These are phyloP conservation scores for Draba incana DNA, from an alignment of 345 rosid species.

Conservation along the genomic window DNA sequence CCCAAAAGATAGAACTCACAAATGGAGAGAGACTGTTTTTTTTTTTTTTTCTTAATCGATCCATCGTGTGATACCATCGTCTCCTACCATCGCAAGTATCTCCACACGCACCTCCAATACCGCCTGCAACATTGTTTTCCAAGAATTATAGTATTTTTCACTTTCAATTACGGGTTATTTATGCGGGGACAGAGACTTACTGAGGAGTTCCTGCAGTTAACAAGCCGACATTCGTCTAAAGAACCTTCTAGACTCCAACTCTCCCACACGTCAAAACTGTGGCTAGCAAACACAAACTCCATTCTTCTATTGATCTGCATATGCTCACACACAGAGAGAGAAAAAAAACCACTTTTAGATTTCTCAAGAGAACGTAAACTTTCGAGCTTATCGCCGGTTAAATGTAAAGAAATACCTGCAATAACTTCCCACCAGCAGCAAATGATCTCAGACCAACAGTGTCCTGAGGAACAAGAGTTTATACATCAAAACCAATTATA, in stretches of 20 bases:
- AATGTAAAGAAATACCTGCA: constrained; percentile 67
- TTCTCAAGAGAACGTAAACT: neutral
- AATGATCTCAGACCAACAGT: constrained; percentile 96
- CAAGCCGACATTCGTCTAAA: constrained; percentile 83
- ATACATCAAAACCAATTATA: constrained; percentile 15
- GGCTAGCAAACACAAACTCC: constrained; percentile 98
- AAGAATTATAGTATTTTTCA: too few relatives aligned
- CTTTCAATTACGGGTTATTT: too few relatives aligned
- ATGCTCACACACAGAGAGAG: constrained; percentile 5
- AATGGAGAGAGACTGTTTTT: constrained; percentile 13
- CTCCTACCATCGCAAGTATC: constrained; percentile 80
- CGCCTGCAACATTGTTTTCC: constrained; percentile 59
- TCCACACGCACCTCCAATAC: constrained; percentile 75
- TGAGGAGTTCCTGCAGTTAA: constrained; percentile 80
- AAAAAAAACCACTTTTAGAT: constrained; percentile 21
- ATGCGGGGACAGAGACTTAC: constrained; percentile 44
- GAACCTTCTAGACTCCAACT: constrained; percentile 95
- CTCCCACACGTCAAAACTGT: constrained; percentile 99
- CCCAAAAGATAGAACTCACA: constrained; percentile 26
- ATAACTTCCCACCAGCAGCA: constrained; percentile 98
- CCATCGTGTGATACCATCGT: constrained; percentile 93
- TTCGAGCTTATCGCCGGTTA: neutral
- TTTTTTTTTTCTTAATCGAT: constrained; percentile 51
- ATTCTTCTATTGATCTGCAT: constrained; percentile 89
- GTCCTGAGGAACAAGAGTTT: constrained; percentile 56